Evolutionary conservation across 305 asterid species (phyloP), one percentile per base, ranked within the genome.

Genomic region (Ilex paraguariensis): DNA sequence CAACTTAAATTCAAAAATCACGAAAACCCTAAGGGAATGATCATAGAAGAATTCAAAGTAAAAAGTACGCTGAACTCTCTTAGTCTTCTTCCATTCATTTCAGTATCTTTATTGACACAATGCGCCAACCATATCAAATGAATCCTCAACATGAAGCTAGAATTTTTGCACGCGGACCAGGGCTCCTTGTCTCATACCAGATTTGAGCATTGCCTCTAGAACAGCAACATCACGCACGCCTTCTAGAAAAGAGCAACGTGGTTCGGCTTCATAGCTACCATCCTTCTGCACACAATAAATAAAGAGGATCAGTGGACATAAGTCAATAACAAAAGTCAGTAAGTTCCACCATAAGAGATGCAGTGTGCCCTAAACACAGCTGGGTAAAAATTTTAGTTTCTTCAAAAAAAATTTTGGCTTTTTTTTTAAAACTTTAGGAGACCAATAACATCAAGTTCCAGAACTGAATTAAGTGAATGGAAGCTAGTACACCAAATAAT

Each of bases 151-250:
- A 5, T 59, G 52, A 73, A 48, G 31, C 67, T 74, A 77, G 58
- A 76, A 66, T 44, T 33, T 78, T 70, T 76, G 82, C 36, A 91
- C 95, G 66, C 76, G 87, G 58, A 91, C 82, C 0, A 74, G 69
- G 44, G 73, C 79, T 15, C 95, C 94, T 73, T 79, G 77, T 68
- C 54, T 77, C 75, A 65, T 71, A 59, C 95, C 96, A 42, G 98
- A 91, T 77, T 86, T 95, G n/a, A 91, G 96, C 92, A 91, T 91
- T 51, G 98, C 98, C 15, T 81, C 95, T 69, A 88, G 66, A 56
- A 91, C 85, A 40, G 97, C 96, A 61, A 91, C 76, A 68, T 91
- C 98, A 28, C 90, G 78, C 1, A 86, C 90, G 16, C 98, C 95
- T 82, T 88, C 98, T 31, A 76, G 50, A 61, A 65, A 86, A 5